phyloP scores from a whole-genome alignment of 129 eudicot genomes.

The Flaveria bidentis region DNA sequence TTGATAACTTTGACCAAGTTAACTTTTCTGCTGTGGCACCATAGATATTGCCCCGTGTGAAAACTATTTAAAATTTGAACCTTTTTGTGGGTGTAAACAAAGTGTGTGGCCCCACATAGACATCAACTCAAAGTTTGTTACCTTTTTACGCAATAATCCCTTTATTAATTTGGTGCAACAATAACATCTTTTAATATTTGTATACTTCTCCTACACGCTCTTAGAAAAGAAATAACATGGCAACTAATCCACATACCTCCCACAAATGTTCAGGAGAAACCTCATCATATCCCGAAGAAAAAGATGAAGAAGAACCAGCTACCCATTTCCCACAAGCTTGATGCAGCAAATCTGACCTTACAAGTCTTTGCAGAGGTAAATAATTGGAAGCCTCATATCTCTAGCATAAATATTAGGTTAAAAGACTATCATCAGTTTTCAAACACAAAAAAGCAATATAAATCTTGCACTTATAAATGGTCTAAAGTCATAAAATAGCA shows the following conservation, averaged over 20 bases:
- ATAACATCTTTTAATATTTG: not conserved
- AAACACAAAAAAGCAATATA: slow-evolving; percentile 12
- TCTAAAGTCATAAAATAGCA: not conserved
- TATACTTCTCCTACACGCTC: slow-evolving; percentile 3
- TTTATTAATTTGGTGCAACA: not conserved
- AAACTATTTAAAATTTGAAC: not conserved
- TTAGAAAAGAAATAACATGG: slow-evolving; percentile 14
- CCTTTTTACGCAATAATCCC: not conserved
- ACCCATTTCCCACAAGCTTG: slow-evolving; percentile 52
- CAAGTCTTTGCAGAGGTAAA: slow-evolving; percentile 28
- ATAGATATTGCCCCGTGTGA: not conserved
- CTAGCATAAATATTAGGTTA: slow-evolving; percentile 47
- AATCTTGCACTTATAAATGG: slow-evolving; percentile 14
- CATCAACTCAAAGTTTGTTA: not conserved
- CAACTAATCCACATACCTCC: slow-evolving; percentile 65
- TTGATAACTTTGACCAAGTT: not conserved
- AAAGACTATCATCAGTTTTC: slow-evolving; percentile 27
- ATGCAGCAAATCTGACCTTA: slow-evolving; percentile 37
- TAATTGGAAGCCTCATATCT: slow-evolving; percentile 53
- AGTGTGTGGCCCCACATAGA: not conserved
- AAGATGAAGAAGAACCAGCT: slow-evolving; percentile 54
- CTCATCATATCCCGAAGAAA: slow-evolving; percentile 46
- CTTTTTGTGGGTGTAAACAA: not conserved
- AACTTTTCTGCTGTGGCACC: not conserved
- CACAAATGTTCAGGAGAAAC: slow-evolving; percentile 78